Base-by-base conservation (phyloP, 768 basidiomycete genomes). In the Suillus fuscotomentosus region DNA sequence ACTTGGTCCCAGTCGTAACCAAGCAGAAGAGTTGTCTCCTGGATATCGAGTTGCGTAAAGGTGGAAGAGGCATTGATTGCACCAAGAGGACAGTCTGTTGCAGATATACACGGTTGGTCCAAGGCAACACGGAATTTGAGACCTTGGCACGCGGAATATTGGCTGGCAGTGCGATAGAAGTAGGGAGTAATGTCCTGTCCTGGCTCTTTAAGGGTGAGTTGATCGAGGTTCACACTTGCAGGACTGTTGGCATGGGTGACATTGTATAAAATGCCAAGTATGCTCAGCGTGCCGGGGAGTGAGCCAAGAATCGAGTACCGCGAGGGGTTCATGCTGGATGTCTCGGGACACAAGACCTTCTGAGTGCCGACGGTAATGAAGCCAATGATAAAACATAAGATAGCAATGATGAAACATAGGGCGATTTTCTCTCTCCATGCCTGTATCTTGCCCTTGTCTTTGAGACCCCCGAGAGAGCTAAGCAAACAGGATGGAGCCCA, bases 371-470 rank as follows among this genome's bases (percentile, higher is more conserved):
- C 93, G 45, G 97, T 99, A 62, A 90, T 83, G 78, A 99, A 99
- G 11, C 94, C 97, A 60, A 98, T 85, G 53, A 81, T 75, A 22
- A 82, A 88, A 68, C 97, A 97, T 22, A 97, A 77, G 51, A 95
- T 45, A 63, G 86, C 68, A 60, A 95, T 92, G 72, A 98, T 89
- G 76, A 92, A 88, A 77, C 96, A 98, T 4, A 99, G 82, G 7
- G 95, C 87, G 64, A 97, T 88, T 82, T 99, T 99, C 78, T 99
- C 97, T 72, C 96, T 87, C 97, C 97, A 99, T 1, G 97, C 97
- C 75, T 97, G 94, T 66, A 88, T 82, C 61, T 86, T 83, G 43
- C 85, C 82, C 70, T 84, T 84, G 76, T 96, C 94, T 73, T 86
- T 90, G 74, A 98, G 82, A 53, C 94, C 92, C 63, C 91, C 92